Evolutionary conservation across 192 early-diverging fungal genomes (phyloP).

Genomic region (Chytriomyces sp.): DNA sequence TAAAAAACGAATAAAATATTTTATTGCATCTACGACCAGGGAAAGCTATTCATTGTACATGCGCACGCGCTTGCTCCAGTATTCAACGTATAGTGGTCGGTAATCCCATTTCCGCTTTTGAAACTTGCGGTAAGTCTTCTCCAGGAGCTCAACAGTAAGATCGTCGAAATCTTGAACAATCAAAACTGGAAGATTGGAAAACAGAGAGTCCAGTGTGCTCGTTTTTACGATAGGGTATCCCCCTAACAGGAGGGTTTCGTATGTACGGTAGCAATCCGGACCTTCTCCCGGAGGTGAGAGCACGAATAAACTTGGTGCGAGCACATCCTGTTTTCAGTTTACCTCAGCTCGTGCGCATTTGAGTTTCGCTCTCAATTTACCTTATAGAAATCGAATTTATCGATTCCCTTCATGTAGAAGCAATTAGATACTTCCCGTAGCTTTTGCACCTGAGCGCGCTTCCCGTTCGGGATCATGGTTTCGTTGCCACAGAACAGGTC

Average conservation of each 20-base stretch:
- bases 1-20: no score
- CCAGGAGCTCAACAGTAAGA: constrained; percentile 22
- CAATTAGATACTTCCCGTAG: neutral
- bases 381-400: constrained; percentile 16
- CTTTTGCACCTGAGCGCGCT: neutral
- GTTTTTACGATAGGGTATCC: constrained; percentile 30
- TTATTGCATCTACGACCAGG: no score
- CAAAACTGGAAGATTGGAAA: constrained; percentile 23
- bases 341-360: no score
- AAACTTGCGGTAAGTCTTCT: constrained; percentile 24
- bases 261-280: constrained; percentile 34
- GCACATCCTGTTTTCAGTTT: neutral
- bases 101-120: neutral
- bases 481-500: constrained; percentile 20
- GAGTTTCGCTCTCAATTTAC: no score
- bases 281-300: constrained; percentile 23
- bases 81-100: constrained; percentile 1
- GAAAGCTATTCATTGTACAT: neutral
- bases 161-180: constrained; percentile 26
- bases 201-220: constrained; percentile 7
- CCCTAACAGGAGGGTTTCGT: constrained; percentile 29
- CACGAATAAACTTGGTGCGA: constrained; percentile 21
- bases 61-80: constrained; percentile 15
- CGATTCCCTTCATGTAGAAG: neutral
- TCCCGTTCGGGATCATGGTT: neutral